Evolutionary conservation across 2,329 filamentous ascomycete species (phyloP), one percentile per base, ranked within the genome.

Genomic region (Graphilbum fragrans): DNA sequence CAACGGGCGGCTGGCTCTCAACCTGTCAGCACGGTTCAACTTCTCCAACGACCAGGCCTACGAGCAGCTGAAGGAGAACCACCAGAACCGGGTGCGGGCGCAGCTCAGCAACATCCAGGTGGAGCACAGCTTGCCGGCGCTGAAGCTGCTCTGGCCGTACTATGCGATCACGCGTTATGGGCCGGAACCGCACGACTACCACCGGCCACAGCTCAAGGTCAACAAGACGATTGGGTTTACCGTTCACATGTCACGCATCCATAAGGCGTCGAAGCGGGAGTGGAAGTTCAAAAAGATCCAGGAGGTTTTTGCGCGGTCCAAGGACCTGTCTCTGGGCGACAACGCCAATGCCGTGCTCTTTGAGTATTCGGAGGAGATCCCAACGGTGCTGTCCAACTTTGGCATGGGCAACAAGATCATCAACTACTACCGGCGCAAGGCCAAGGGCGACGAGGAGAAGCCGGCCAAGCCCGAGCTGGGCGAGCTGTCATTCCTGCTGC

Each of bases 21-120:
- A 85, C 42, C 72, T 94, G 29, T 76, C 76, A 31, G 76, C 82
- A 50, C 80, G 90, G 34, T 98, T 94, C 69, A 96, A 96, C 56
- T 84, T 93, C 44, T 94, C 88, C 23, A 96, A 96, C 48, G 92
- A 98, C 54, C 83, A 92, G 45, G 88, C 88, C 2, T 98, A 98
- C 58, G 88, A 96, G 55, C 77, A 87, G 45, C 74, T 98, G 35
- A 96, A 96, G 61, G 87, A 94, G 60, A 96, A 95, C 55, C 88
- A 94, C 55, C 86, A 94, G 63, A 87, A 86, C 69, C 96, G 94
- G 61, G 85, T 98, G 46, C 80, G 92, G 50, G 92, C 87, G 40
- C 94, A 86, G 2, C 75, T 98, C 46, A 86, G 87, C 36, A 90
- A 88, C 55, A 77, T 94, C 47, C 80, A 83, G n/a, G 80, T 98